A percentile compares a stretch with the other conserved stretches of the same genome.
phyloP scores from a whole-genome alignment of 2,329 filamentous ascomycete genomes.

The Fusarium sambucinum region DNA sequence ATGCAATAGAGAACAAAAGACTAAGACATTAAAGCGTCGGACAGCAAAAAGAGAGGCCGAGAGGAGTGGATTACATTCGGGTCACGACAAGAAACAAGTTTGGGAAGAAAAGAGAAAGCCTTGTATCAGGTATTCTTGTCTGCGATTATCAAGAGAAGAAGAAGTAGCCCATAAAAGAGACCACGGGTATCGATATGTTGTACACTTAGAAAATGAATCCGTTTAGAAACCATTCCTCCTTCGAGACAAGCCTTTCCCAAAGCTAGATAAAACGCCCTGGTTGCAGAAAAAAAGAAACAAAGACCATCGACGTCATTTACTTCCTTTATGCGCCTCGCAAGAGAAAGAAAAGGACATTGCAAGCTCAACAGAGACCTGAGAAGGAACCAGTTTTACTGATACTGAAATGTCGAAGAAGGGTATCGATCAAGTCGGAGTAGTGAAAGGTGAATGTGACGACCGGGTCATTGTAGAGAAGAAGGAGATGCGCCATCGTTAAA shows the following conservation, averaged over 20 bases:
- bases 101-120: background rate
- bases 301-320: constrained; percentile 21
- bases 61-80: constrained; percentile 14
- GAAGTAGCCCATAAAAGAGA: constrained; percentile 22
- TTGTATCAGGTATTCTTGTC: constrained; percentile 24
- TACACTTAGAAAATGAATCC: constrained; percentile 28
- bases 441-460: constrained; percentile 17
- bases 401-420: constrained; percentile 16
- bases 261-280: constrained; percentile 10
- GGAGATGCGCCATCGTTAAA: constrained; percentile 24
- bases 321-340: constrained; percentile 28
- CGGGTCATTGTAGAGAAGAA: background rate
- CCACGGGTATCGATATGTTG: constrained; percentile 40
- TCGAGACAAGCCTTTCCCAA: constrained; percentile 22
- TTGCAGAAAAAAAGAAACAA: background rate
- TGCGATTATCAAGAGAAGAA: constrained; percentile 7
- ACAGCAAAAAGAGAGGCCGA: constrained; percentile 12
- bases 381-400: constrained; percentile 1
- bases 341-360: background rate
- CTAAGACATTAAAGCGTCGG: background rate
- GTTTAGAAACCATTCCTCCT: constrained; percentile 12
- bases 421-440: constrained; percentile 35
- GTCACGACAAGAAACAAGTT: background rate
- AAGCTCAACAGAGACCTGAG: background rate
- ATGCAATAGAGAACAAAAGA: background rate